Conservation (phyloP, 768 basidiomycete species). For the Boletus rubescentipes region DNA sequence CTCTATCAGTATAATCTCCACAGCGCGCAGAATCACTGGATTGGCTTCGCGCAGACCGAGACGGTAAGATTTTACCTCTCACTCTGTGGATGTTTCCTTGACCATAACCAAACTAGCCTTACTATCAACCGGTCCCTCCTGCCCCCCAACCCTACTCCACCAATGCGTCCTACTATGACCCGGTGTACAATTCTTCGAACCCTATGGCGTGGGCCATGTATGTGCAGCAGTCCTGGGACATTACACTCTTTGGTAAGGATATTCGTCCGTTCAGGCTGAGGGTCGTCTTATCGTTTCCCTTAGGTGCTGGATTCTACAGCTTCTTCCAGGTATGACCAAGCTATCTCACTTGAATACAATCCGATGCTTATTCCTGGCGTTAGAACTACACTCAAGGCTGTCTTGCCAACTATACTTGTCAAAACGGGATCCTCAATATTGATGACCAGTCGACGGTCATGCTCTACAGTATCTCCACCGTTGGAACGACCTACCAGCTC, state of each 20-base stretch:
- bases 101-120: slow-evolving; percentile 35
- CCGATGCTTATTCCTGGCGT: neutral
- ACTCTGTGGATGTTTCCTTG: neutral
- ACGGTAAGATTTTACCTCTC: slow-evolving; percentile 32
- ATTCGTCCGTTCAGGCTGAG: neutral
- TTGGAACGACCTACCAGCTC: slow-evolving; percentile 44
- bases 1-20: slow-evolving; percentile 52
- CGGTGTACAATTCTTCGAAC: slow-evolving; percentile 31
- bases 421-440: slow-evolving; percentile 42
- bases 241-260: slow-evolving; percentile 44
- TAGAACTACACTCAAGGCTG: slow-evolving; percentile 45
- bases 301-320: slow-evolving; percentile 51
- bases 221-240: slow-evolving; percentile 40
- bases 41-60: slow-evolving; percentile 54
- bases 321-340: slow-evolving; percentile 44
- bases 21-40: slow-evolving; percentile 46
- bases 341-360: neutral
- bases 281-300: neutral
- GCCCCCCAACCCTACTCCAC: slow-evolving; percentile 43
- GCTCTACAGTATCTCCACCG: slow-evolving; percentile 49
- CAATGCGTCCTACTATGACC: slow-evolving; percentile 39
- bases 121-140: slow-evolving; percentile 48
- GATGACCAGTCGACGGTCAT: slow-evolving; percentile 40
- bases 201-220: slow-evolving; percentile 44
- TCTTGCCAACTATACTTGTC: slow-evolving; percentile 38